Evolutionary conservation across 257 asterid species (phyloP).

Genomic region (Solanum infundibuliforme): DNA sequence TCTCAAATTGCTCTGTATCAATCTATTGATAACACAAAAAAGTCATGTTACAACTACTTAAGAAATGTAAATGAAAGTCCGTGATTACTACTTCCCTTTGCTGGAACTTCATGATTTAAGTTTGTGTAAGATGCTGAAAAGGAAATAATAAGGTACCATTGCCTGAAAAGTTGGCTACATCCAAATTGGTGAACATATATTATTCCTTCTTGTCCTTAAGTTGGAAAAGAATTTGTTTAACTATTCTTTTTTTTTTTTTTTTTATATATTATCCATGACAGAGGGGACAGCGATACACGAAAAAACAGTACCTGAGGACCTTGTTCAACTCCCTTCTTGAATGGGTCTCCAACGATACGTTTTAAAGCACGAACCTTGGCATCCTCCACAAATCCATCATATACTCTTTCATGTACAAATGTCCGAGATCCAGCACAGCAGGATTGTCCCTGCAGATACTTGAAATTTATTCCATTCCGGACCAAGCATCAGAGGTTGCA

Average conservation of each 20-base stretch:
- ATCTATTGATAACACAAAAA: not conserved
- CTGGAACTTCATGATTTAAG: not conserved
- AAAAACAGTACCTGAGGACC: conserved; percentile 63
- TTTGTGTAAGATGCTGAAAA: not conserved
- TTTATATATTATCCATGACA: not conserved
- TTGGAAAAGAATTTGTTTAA: not conserved
- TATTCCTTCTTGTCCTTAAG: not conserved
- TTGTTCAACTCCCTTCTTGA: conserved; percentile 61
- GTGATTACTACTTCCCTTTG: not conserved
- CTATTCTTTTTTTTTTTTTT: not conserved
- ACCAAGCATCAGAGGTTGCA: not conserved
- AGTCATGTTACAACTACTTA: not conserved
- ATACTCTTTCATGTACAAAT: conserved; percentile 51
- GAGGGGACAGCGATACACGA: not conserved
- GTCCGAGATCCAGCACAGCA: conserved; percentile 85
- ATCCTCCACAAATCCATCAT: conserved; percentile 60
- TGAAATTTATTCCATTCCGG: not conserved
- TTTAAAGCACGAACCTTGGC: conserved; percentile 51
- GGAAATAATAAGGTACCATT: not conserved
- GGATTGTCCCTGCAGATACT: conserved; percentile 52
- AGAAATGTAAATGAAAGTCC: not conserved
- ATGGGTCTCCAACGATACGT: conserved; percentile 61
- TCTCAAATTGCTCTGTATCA: conserved; percentile 5
- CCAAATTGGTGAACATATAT: not conserved
- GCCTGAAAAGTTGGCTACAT: not conserved